Percentiles rank a stretch among this genome's conserved stretches.
These are phyloP conservation scores for Hymenoscyphus linearis DNA, from an alignment of 2,329 filamentous ascomycete species.

Conservation along the genomic window DNA sequence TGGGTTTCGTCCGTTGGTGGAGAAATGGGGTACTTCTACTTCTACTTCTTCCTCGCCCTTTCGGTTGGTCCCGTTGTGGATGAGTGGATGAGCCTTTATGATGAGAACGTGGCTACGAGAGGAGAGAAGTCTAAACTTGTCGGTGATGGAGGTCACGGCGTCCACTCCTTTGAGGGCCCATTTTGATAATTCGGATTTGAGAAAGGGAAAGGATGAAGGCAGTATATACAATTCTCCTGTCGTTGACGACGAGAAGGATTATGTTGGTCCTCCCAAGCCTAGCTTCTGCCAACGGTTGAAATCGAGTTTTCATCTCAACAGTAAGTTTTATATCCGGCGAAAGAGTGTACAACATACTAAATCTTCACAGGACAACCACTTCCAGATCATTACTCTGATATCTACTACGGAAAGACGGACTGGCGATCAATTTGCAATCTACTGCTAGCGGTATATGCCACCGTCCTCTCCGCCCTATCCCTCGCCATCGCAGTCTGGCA, in stretches of 20 bases:
- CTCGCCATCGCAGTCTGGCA: slow-evolving; percentile 9
- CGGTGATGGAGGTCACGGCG: slow-evolving; percentile 7
- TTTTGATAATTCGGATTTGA: slow-evolving; percentile 6
- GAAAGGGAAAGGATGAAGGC: slow-evolving; percentile 7
- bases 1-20: slow-evolving; percentile 6
- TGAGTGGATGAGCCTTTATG: slow-evolving; percentile 2
- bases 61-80: slow-evolving; percentile 1
- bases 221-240: background rate
- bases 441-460: slow-evolving; percentile 12
- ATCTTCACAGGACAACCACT: slow-evolving; percentile 5
- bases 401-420: slow-evolving; percentile 10
- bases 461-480: slow-evolving; percentile 5
- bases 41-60: slow-evolving; percentile 3
- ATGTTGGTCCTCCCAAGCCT: background rate
- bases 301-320: slow-evolving; percentile 4
- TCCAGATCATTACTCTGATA: slow-evolving; percentile 6
- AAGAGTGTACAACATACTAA: background rate
- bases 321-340: background rate
- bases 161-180: slow-evolving; percentile 8
- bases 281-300: background rate
- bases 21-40: slow-evolving; percentile 6
- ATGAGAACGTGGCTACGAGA: slow-evolving; percentile 6
- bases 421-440: slow-evolving; percentile 12
- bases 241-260: slow-evolving; percentile 2
- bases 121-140: slow-evolving; percentile 5